Conservation (phyloP, 768 basidiomycete species). For the Lentinula sp. region DNA sequence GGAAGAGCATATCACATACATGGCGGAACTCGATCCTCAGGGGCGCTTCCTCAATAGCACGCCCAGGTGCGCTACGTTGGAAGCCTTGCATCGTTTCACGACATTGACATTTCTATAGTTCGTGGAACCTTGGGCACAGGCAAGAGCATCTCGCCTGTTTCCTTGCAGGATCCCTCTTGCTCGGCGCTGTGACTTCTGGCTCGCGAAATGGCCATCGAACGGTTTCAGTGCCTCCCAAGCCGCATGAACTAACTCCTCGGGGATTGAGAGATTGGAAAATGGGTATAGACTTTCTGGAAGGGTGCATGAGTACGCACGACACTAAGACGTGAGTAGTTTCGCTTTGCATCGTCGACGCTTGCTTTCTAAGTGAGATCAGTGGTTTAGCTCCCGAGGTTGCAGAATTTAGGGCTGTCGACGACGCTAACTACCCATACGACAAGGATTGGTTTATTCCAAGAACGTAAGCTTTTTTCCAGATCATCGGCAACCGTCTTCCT, state of each 20-base stretch:
- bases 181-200: conserved; percentile 59
- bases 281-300: conserved; percentile 58
- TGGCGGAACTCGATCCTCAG: conserved; percentile 45
- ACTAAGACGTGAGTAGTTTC: conserved; percentile 37
- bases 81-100: conserved; percentile 32
- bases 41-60: not conserved
- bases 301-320: conserved; percentile 59
- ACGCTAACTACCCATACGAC: conserved; percentile 22
- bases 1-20: conserved; percentile 47
- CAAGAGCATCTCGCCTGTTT: conserved; percentile 85
- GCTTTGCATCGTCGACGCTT: conserved; percentile 18
- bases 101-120: conserved; percentile 18
- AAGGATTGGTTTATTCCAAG: conserved; percentile 67
- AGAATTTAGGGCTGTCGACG: conserved; percentile 39
- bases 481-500: too few species aligned
- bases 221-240: conserved; percentile 43
- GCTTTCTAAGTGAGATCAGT: not conserved
- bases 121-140: conserved; percentile 44
- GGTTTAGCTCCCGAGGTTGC: conserved; percentile 68
- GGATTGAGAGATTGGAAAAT: conserved; percentile 56
- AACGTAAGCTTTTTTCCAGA: conserved; percentile 14
- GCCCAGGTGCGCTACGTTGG: not conserved
- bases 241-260: conserved; percentile 32
- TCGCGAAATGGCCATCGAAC: conserved; percentile 21
- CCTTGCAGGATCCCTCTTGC: conserved; percentile 69